Base-by-base conservation (phyloP, 169 alveolate genomes). In the Plasmodium coatneyi region DNA sequence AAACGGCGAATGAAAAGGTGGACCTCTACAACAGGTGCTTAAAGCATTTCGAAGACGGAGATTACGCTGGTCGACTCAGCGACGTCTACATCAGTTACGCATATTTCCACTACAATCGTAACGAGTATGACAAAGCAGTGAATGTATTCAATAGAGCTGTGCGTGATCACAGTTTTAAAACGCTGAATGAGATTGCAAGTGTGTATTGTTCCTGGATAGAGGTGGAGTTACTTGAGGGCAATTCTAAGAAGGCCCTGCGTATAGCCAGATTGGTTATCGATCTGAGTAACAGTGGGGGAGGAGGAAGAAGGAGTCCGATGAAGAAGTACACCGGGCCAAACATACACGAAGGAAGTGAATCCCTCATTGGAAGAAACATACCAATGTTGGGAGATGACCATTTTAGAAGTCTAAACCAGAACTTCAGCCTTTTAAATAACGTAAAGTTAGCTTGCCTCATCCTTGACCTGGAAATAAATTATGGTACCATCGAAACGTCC, bases 61-160 rank as follows among this genome's bases (percentile, higher is more conserved):
- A 89, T 12, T 89, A 89, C 34, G n/a, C 10, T 3, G 94, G 94
- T 6, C 60, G 76, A 66, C 49, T 89, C 30, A 89, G 94, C 43
- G 94, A 89, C 30, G 60, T 89, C 52, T 89, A 89, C 66, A 89
- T 89, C 19, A 89, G 83, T 60, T 87, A 87, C 49, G 93, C 93
- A 1, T 87, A 87, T 79, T 87, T 54, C 19, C 49, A 79, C 49
- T 87, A 87, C 72, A 87, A 87, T 28, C 43, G 71, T 36, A 25
- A 78, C 14, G 49, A 71, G 43, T 79, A 87, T 19, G 81, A 60
- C 10, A 79, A 87, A 60, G 39, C 90, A 9, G 79, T 78, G 30
- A 71, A 87, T 6, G 72, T 87, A 1, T 87, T 87, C 30, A 6
- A 78, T 16, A 79, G 70, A 60, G 89, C 93, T 19, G 60, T 87